Conservation (phyloP, 2,329 filamentous ascomycete genomes). For the Colletotrichum chlorophyti region DNA sequence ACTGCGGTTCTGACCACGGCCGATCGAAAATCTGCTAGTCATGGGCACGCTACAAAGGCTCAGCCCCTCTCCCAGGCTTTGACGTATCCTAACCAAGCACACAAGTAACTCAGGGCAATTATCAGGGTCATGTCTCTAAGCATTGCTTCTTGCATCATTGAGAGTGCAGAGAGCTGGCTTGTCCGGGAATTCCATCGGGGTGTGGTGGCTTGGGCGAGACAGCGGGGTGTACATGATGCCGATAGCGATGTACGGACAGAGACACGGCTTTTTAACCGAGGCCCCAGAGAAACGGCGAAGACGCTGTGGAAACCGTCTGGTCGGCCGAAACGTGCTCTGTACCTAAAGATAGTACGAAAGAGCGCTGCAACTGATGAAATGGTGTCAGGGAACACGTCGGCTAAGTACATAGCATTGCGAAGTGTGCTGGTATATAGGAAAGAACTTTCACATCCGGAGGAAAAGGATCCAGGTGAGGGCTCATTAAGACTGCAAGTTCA, state of each 20-base stretch:
- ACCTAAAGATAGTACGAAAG: neutral
- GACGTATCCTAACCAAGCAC: no score
- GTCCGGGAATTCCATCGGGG: neutral
- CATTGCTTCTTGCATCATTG: neutral
- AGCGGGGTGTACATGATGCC: neutral
- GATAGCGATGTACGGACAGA: neutral
- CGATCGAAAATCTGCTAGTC: no score
- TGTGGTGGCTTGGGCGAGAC: neutral
- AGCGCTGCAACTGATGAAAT: neutral
- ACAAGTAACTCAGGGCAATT: no score
- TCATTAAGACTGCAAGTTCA: neutral
- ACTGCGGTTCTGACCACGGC: no score
- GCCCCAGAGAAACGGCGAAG: neutral
- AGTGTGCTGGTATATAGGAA: neutral
- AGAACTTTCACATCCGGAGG: neutral
- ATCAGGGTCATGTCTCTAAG: neutral
- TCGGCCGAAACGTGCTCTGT: neutral
- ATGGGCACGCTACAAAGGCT: neutral
- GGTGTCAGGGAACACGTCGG: neutral
- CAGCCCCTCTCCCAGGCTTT: no score
- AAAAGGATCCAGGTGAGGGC: conserved; percentile 4
- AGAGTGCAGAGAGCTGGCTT: neutral
- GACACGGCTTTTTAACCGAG: neutral
- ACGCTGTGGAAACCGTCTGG: neutral
- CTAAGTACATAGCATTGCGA: conserved; percentile 4